Base-by-base conservation (phyloP, 2,329 filamentous ascomycete genomes). In the Trichoderma sp. region DNA sequence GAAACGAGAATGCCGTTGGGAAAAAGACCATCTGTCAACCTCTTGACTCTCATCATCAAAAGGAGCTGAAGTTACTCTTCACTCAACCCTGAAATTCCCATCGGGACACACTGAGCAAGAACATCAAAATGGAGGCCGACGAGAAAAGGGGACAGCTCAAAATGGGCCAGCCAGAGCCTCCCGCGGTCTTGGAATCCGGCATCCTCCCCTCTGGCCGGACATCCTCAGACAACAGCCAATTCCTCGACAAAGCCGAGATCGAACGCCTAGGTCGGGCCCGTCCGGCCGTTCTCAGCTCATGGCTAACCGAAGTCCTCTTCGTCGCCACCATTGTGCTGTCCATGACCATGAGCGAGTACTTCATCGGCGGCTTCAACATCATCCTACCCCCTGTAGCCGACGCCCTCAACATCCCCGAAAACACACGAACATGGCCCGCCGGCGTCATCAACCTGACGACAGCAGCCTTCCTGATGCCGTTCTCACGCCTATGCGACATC, bases 321-420 rank as follows among this genome's bases (percentile, higher is more conserved):
- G 86, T 89, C 77, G 87, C 88, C 75, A 88, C 88, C 0, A 83
- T 92, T 24, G 81, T 90, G 14, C 86, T 88, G 73, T 90, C 89
- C 60, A 90, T 91, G 82, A 86, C 91, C 73, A 84, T 91, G 76
- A 84, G 87, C 75, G 92, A 95, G 82, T 95, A 91, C 80, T 92
- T 91, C 78, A 87, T 95, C 65, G 92, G 90, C 61, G 93, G 93
- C 36, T 96, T 95, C 79, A 88, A 87, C 72, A 91, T 92, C 74
- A 87, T 95, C 30, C 81, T 95, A 0, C 93, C 93, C 1, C 88
- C 88, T 0, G 80, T 96, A 3, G 84, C 89, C 12, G 78, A 80
- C 12, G 85, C 88, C 1, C 85, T 96, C 4, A 70, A 88, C 51
- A 94, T 96, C 53, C 88, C 92, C 0, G 85, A 80, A 77, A 85